Conservation (phyloP, 371 early-diverging fungal species). For the Neoconidiobolus thromboides region DNA sequence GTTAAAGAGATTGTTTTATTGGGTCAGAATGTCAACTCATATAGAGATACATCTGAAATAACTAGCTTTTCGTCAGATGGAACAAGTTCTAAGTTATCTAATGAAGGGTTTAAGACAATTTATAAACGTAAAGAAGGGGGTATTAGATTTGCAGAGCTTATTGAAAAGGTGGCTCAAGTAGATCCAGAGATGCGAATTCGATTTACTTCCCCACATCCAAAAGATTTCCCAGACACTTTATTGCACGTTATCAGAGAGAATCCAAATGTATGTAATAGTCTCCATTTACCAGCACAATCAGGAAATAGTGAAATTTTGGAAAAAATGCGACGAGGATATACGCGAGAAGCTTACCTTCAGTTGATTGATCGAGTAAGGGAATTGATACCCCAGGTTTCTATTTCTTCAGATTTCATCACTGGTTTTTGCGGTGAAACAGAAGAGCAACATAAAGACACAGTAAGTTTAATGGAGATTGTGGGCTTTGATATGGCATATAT, state of each 20-base stretch:
- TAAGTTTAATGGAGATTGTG: conserved; percentile 39
- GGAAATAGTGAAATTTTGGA: conserved; percentile 42
- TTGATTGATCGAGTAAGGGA: conserved; percentile 39
- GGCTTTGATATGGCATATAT: conserved; percentile 59
- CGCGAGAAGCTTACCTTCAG: conserved; percentile 43
- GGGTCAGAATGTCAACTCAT: conserved; percentile 73
- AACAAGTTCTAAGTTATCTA: conserved; percentile 22
- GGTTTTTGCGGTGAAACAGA: conserved; percentile 75
- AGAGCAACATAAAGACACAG: conserved; percentile 45
- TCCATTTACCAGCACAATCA: conserved; percentile 58
- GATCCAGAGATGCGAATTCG: conserved; percentile 61
- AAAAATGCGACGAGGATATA: conserved; percentile 60
- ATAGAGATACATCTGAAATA: conserved; percentile 32
- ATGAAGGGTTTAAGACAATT: conserved; percentile 52
- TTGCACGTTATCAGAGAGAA: conserved; percentile 39
- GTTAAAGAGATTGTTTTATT: conserved; percentile 54
- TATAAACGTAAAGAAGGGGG: conserved; percentile 60
- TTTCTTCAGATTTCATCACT: conserved; percentile 55
- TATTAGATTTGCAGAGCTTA: conserved; percentile 50
- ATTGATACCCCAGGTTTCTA: conserved; percentile 47
- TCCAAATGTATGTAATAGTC: conserved; percentile 43
- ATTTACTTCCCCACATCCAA: conserved; percentile 67
- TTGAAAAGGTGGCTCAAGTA: conserved; percentile 40
- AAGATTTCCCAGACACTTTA: conserved; percentile 59
- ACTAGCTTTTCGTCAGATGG: conserved; percentile 14